Evolutionary conservation across 1,139 yeast genomes (phyloP).

Genomic region (Candida mesenterica): DNA sequence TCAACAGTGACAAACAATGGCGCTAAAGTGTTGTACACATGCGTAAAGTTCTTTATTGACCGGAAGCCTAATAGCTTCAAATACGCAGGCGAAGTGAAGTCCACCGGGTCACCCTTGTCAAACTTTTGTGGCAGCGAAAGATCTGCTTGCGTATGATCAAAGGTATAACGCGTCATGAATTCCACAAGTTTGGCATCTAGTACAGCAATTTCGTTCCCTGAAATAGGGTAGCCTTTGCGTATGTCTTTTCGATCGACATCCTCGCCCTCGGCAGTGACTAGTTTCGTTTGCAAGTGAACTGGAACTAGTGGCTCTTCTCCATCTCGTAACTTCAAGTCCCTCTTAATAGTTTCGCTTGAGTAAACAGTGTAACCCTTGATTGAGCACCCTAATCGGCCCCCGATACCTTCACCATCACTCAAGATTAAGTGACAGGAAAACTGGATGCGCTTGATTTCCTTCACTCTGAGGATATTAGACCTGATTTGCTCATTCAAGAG

Average conservation of each 20-base stretch:
- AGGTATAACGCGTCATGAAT: conserved; percentile 32
- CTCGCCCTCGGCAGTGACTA: conserved; percentile 19
- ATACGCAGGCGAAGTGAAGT: conserved; percentile 34
- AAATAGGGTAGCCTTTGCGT: conserved; percentile 26
- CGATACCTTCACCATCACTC: conserved; percentile 36
- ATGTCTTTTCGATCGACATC: conserved; percentile 19
- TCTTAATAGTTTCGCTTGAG: conserved; percentile 49
- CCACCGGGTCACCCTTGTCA: conserved; percentile 1
- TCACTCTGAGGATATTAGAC: conserved; percentile 51
- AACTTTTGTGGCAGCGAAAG: conserved; percentile 10
- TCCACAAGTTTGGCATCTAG: conserved; percentile 27
- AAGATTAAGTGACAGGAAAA: conserved; percentile 57
- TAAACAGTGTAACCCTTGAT: conserved; percentile 71
- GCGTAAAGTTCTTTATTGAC: conserved; percentile 38
- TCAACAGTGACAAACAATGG: conserved; percentile 59
- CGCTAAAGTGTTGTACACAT: conserved; percentile 52
- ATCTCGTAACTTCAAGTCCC: conserved; percentile 42
- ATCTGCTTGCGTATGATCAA: conserved; percentile 29
- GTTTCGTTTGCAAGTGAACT: conserved; percentile 49
- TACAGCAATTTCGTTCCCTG: conserved; percentile 28
- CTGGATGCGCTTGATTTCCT: conserved; percentile 60
- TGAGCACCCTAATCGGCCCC: conserved; percentile 56
- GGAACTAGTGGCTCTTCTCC: conserved; percentile 50
- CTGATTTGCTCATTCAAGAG: conserved; percentile 47
- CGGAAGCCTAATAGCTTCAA: conserved; percentile 68